These are phyloP conservation scores for Linderniella brevidens DNA, from an alignment of 257 asterid genomes.

Conservation along the genomic window DNA sequence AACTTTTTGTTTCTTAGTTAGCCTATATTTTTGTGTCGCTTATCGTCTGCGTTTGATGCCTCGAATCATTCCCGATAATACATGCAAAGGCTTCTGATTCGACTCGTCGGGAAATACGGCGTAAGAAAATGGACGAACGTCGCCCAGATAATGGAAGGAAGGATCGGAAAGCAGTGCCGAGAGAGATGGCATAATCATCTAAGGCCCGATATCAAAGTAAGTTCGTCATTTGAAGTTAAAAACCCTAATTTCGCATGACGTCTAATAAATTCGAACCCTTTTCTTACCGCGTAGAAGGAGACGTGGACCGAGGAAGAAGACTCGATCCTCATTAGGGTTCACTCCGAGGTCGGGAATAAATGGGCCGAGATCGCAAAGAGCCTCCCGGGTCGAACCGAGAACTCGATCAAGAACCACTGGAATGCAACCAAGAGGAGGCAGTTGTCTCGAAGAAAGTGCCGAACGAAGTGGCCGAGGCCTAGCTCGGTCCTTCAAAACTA, in stretches of 20 bases:
- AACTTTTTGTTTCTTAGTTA: no score
- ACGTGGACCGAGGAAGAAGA: slow-evolving; percentile 90
- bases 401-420: slow-evolving; percentile 92
- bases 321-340: slow-evolving; percentile 46
- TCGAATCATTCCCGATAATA: no score
- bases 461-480: slow-evolving; percentile 71
- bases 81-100: slow-evolving; percentile 52
- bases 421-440: slow-evolving; percentile 80
- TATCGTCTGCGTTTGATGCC: not conserved
- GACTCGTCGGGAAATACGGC: slow-evolving; percentile 66
- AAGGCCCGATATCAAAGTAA: slow-evolving; percentile 75
- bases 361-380: slow-evolving; percentile 93
- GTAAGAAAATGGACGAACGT: slow-evolving; percentile 87
- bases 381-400: slow-evolving; percentile 70
- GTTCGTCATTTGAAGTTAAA: not conserved
- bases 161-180: slow-evolving; percentile 91
- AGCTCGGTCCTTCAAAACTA: slow-evolving; percentile 65
- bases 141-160: slow-evolving; percentile 68
- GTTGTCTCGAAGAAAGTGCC: slow-evolving; percentile 53
- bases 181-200: slow-evolving; percentile 98
- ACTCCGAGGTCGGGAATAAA: slow-evolving; percentile 68
- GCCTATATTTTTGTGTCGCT: no score
- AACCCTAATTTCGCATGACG: not conserved
- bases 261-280: not conserved
- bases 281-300: slow-evolving; percentile 45